A percentile compares a stretch with the other conserved stretches of the same genome.
These are phyloP conservation scores for Crucihimalaya himalaica DNA, from an alignment of 345 rosid genomes.

Conservation along the genomic window DNA sequence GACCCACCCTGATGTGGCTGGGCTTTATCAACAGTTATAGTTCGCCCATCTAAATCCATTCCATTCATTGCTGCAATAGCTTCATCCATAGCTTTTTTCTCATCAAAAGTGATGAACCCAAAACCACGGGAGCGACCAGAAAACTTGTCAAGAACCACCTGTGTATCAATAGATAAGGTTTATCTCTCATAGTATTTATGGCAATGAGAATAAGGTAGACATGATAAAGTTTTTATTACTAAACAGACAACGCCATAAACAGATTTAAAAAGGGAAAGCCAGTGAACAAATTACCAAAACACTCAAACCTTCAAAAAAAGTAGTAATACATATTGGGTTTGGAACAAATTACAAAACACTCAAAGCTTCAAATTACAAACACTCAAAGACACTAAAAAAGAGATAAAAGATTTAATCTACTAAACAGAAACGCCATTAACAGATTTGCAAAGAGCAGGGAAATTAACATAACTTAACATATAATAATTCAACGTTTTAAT, in stretches of 20 bases:
- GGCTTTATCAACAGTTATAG: conserved; percentile 91
- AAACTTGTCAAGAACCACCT: conserved; percentile 90
- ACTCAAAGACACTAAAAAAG: background rate
- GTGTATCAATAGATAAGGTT: conserved; percentile 27
- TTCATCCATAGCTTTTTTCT: conserved; percentile 82
- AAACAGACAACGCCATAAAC: background rate
- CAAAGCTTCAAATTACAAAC: background rate
- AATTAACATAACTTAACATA: background rate
- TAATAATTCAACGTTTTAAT: background rate
- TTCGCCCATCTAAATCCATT: conserved; percentile 87
- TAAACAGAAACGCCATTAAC: background rate
- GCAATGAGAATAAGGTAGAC: background rate
- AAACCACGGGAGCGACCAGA: conserved; percentile 98
- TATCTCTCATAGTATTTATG: background rate
- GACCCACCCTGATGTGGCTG: conserved; percentile 80
- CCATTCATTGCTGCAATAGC: conserved; percentile 93
- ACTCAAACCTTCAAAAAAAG: background rate
- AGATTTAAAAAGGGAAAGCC: background rate
- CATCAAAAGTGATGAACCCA: conserved; percentile 92
- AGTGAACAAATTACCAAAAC: background rate
- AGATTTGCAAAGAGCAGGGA: background rate
- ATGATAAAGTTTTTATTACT: background rate
- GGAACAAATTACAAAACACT: background rate
- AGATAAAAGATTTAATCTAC: background rate
- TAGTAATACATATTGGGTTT: too few relatives aligned